Percentiles rank a stretch among this genome's conserved stretches.
phyloP scores from a whole-genome alignment of 495 filamentous ascomycete genomes.

The Daldinia vernicosa region DNA sequence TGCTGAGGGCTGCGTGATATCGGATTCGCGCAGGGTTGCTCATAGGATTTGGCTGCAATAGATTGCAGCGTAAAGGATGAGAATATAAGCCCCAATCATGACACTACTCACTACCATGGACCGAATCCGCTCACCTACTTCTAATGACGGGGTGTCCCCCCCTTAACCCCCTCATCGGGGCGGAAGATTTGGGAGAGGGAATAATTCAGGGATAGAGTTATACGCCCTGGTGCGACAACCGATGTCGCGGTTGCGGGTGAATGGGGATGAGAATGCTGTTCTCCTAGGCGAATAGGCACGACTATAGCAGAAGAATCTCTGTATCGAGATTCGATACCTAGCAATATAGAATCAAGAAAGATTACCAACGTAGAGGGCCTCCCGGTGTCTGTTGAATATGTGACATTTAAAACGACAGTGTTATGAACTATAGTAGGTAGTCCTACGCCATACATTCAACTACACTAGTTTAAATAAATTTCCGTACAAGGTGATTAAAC shows the following conservation, averaged over 20 bases:
- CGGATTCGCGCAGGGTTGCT: neutral
- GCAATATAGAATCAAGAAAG: constrained; percentile 27
- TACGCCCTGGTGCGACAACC: constrained; percentile 12
- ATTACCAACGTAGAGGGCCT: constrained; percentile 3
- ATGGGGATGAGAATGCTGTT: constrained; percentile 9
- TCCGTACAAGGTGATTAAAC: neutral
- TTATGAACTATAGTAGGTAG: too few relatives aligned
- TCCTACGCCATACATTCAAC: neutral
- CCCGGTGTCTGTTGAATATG: neutral
- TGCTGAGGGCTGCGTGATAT: neutral
- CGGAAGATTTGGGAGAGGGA: constrained; percentile 4
- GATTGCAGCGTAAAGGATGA: constrained; percentile 16
- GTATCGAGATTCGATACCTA: constrained; percentile 26
- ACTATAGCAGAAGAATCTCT: constrained; percentile 3
- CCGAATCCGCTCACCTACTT: neutral
- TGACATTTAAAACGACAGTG: neutral
- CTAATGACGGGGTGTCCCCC: neutral
- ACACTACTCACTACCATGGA: constrained; percentile 13
- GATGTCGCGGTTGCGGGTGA: constrained; percentile 24
- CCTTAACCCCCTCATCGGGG: neutral
- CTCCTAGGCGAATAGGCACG: constrained; percentile 9
- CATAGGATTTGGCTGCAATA: constrained; percentile 10
- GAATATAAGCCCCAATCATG: constrained; percentile 2
- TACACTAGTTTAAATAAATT: neutral
- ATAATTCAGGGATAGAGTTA: constrained; percentile 2